These are phyloP conservation scores for Hypoxylon lienhwacheense DNA, from an alignment of 495 filamentous ascomycete genomes.

Conservation along the genomic window DNA sequence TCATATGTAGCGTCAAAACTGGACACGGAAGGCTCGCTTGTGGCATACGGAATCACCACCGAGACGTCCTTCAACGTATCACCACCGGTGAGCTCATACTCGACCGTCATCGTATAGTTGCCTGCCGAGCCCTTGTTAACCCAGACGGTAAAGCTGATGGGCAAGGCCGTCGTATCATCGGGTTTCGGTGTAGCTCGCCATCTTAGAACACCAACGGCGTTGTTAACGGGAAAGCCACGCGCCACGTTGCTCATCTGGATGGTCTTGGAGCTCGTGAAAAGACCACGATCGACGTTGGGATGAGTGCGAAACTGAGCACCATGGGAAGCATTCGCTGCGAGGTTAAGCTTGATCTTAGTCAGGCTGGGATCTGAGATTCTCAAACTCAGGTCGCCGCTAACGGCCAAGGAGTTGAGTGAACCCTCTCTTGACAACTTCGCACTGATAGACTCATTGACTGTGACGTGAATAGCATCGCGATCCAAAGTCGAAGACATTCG, in stretches of 20 bases:
- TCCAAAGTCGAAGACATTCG: constrained; percentile 67
- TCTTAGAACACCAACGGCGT: constrained; percentile 81
- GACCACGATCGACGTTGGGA: constrained; percentile 86
- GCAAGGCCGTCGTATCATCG: constrained; percentile 72
- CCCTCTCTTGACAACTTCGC: constrained; percentile 88
- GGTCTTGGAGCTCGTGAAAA: constrained; percentile 73
- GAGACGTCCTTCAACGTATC: constrained; percentile 77
- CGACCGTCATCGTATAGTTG: constrained; percentile 82
- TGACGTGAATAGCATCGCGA: constrained; percentile 80
- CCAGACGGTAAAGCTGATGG: constrained; percentile 95
- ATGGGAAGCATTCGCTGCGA: constrained; percentile 70
- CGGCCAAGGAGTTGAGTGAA: constrained; percentile 74
- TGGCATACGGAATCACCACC: constrained; percentile 81
- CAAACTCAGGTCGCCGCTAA: constrained; percentile 88
- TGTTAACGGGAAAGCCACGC: constrained; percentile 89
- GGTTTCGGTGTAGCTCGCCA: constrained; percentile 79
- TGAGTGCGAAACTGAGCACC: constrained; percentile 89
- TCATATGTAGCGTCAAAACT: constrained; percentile 94
- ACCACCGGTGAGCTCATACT: constrained; percentile 85
- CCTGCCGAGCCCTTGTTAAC: constrained; percentile 79
- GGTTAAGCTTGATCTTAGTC: constrained; percentile 82
- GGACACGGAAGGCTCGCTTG: constrained; percentile 81
- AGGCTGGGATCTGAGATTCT: constrained; percentile 84
- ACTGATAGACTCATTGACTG: constrained; percentile 81
- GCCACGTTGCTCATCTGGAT: constrained; percentile 84